Conservation (phyloP, 129 eudicot genomes). For the Pulicaria dysenterica region DNA sequence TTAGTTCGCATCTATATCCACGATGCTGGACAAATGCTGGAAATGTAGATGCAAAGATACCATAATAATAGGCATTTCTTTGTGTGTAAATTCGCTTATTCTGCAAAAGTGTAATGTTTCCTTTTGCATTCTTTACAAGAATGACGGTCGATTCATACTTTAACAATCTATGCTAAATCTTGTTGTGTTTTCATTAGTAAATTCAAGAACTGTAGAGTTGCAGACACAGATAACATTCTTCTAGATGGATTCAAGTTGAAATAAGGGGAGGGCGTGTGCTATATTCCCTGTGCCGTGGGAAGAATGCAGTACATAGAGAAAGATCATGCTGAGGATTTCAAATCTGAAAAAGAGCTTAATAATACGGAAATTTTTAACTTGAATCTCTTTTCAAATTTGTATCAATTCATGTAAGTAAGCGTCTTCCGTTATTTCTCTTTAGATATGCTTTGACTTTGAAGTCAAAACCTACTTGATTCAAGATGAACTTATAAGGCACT, state of each 20-base stretch:
- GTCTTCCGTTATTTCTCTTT: background rate
- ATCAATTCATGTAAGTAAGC: slow-evolving; percentile 56
- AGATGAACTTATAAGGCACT: background rate
- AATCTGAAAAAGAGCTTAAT: slow-evolving; percentile 69
- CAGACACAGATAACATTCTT: slow-evolving; percentile 69
- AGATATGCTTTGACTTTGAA: slow-evolving; percentile 1
- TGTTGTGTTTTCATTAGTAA: slow-evolving; percentile 20
- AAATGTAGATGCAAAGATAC: background rate
- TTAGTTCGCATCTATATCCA: slow-evolving; percentile 23
- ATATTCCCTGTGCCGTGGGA: slow-evolving; percentile 92
- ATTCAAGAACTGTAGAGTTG: slow-evolving; percentile 77
- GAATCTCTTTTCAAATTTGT: slow-evolving; percentile 60
- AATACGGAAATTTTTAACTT: slow-evolving; percentile 50
- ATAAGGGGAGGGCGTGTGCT: slow-evolving; percentile 77
- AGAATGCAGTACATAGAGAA: slow-evolving; percentile 79
- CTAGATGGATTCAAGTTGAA: slow-evolving; percentile 77
- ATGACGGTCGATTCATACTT: background rate
- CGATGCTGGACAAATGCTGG: slow-evolving; percentile 26
- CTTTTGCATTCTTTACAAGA: background rate
- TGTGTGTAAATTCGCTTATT: background rate
- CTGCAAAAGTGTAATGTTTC: slow-evolving; percentile 1
- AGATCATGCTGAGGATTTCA: slow-evolving; percentile 78
- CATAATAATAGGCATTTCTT: background rate
- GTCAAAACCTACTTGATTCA: slow-evolving; percentile 11
- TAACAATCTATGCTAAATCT: background rate